Evolutionary conservation across 176 grass and related monocot genomes (phyloP).

Genomic region (Sorghum bicolor): DNA sequence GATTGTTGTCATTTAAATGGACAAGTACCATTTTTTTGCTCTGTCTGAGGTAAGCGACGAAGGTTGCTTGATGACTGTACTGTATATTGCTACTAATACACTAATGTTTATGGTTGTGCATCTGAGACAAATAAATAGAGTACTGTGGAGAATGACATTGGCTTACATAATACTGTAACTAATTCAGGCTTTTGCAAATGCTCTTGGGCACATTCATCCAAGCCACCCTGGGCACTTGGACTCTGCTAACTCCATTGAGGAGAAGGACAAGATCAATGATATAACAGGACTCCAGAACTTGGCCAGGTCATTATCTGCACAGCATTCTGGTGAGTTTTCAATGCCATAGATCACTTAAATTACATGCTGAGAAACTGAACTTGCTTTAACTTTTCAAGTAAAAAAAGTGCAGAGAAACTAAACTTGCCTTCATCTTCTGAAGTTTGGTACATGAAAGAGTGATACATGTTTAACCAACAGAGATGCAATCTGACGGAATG

Average conservation of each 20-base stretch:
- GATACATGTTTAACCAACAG: background rate
- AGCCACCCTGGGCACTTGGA: background rate
- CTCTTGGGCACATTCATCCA: constrained; percentile 49
- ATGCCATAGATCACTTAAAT: background rate
- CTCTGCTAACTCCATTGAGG: background rate
- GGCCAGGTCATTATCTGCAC: constrained; percentile 60
- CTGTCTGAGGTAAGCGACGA: background rate
- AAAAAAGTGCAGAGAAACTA: background rate
- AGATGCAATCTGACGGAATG: background rate
- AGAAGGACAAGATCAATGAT: constrained; percentile 34
- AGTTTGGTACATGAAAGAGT: background rate
- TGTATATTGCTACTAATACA: background rate
- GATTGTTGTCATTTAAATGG: background rate
- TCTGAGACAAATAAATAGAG: background rate
- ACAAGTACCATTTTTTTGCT: background rate
- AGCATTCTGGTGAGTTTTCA: constrained; percentile 50
- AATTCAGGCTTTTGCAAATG: constrained; percentile 63
- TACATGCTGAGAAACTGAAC: background rate
- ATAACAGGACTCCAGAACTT: constrained; percentile 54
- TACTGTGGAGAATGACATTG: background rate
- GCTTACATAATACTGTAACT: background rate
- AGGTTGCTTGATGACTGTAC: background rate
- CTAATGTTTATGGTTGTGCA: background rate
- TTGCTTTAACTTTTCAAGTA: background rate
- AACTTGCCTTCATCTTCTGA: background rate